A percentile compares a stretch with the other conserved stretches of the same genome.
Conservation (phyloP, 1,284 basidiomycete genomes). For the Cystobasidium sp. region DNA sequence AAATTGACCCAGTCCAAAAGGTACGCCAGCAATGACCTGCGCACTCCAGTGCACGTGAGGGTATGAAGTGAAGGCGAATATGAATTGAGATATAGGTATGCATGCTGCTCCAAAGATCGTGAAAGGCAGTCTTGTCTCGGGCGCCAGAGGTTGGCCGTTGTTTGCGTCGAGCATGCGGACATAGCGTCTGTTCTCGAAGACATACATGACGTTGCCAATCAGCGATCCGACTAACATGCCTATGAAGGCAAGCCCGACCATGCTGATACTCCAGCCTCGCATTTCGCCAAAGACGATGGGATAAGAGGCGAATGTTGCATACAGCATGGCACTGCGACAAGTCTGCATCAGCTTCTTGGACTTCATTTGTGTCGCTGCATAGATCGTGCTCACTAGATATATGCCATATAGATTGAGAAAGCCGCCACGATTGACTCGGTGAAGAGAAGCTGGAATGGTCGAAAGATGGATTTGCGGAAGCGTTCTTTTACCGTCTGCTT, state of each 20-base stretch:
- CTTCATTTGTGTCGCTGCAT: too few relatives aligned
- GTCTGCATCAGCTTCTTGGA: background rate
- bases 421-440: slow-evolving; percentile 72
- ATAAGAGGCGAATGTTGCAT: slow-evolving; percentile 56
- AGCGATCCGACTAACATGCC: slow-evolving; percentile 54
- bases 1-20: slow-evolving; percentile 60
- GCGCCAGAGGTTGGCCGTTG: slow-evolving; percentile 63
- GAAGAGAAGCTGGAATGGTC: slow-evolving; percentile 64
- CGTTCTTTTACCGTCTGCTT: slow-evolving; percentile 55
- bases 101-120: slow-evolving; percentile 65
- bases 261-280: slow-evolving; percentile 66
- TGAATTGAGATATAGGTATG: slow-evolving; percentile 68
- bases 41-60: slow-evolving; percentile 67
- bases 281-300: slow-evolving; percentile 66
- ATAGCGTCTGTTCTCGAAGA: slow-evolving; percentile 65
- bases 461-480: slow-evolving; percentile 57
- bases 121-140: slow-evolving; percentile 65
- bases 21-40: slow-evolving; percentile 67
- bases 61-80: slow-evolving; percentile 65
- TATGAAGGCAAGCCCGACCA: slow-evolving; percentile 68
- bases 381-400: slow-evolving; percentile 68
- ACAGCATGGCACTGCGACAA: slow-evolving; percentile 45
- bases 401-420: slow-evolving; percentile 69
- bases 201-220: slow-evolving; percentile 59
- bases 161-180: slow-evolving; percentile 60